Conservation (phyloP, 2,329 filamentous ascomycete species). For the Phaeosphaeriaceae sp. region DNA sequence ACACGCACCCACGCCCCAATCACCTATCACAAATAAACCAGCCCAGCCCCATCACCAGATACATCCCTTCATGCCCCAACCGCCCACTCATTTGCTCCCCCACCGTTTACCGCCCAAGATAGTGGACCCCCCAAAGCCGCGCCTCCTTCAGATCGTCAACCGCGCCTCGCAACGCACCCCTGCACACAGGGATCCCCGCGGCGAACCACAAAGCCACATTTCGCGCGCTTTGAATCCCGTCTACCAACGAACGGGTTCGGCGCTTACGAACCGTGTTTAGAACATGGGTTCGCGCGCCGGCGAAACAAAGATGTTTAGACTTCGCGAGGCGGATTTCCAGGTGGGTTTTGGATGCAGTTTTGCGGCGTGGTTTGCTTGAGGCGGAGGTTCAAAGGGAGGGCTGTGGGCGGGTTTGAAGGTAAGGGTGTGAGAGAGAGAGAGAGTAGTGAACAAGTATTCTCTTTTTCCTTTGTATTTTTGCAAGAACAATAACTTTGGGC, state of each 20-base stretch:
- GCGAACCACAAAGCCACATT: background rate
- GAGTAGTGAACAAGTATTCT: no score
- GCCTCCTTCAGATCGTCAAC: background rate
- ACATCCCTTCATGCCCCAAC: no score
- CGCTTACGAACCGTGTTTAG: background rate
- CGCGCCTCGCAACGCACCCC: background rate
- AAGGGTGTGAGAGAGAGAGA: no score
- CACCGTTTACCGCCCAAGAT: background rate
- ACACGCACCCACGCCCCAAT: no score
- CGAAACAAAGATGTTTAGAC: no score
- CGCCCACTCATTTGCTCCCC: no score
- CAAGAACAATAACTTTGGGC: no score
- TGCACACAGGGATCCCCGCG: background rate
- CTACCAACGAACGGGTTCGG: background rate
- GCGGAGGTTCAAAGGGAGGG: background rate
- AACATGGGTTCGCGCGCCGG: background rate
- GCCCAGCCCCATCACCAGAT: no score
- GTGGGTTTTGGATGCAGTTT: background rate
- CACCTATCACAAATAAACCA: no score
- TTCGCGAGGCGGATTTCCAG: background rate
- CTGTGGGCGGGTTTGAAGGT: no score
- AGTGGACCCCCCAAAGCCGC: background rate
- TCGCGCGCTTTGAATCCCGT: background rate
- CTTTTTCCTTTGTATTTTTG: no score
- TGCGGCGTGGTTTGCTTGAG: background rate